These are phyloP conservation scores for Ampelomyces quisqualis DNA, from an alignment of 2,329 filamentous ascomycete genomes.

Conservation along the genomic window DNA sequence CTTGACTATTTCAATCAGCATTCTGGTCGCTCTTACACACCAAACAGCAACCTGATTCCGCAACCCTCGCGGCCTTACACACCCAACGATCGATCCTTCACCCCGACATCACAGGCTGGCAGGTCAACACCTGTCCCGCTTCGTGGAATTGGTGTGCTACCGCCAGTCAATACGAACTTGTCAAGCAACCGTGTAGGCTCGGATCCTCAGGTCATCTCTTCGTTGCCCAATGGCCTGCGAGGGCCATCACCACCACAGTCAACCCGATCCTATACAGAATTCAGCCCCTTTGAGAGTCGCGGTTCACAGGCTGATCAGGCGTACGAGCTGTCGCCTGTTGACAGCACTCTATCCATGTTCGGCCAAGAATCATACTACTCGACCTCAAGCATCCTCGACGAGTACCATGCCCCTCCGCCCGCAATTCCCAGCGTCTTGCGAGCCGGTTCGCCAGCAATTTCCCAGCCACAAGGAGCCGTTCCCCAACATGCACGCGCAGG, in stretches of 20 bases:
- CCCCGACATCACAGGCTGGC: slow-evolving; percentile 32
- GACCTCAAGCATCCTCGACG: slow-evolving; percentile 19
- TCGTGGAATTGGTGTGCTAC: slow-evolving; percentile 27
- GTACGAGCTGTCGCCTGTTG: slow-evolving; percentile 42
- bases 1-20: slow-evolving; percentile 33
- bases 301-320: slow-evolving; percentile 26
- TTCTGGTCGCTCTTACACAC: slow-evolving; percentile 20
- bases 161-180: slow-evolving; percentile 35
- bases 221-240: slow-evolving; percentile 21
- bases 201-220: slow-evolving; percentile 25
- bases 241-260: slow-evolving; percentile 13
- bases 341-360: slow-evolving; percentile 22
- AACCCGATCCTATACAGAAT: slow-evolving; percentile 27
- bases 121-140: slow-evolving; percentile 29
- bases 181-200: slow-evolving; percentile 25
- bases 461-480: slow-evolving; percentile 19
- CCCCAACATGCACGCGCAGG: slow-evolving; percentile 20
- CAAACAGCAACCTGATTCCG: no score
- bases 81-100: slow-evolving; percentile 27
- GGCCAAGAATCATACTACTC: slow-evolving; percentile 20
- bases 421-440: slow-evolving; percentile 27
- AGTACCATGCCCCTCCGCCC: slow-evolving; percentile 28
- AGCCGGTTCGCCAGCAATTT: slow-evolving; percentile 32
- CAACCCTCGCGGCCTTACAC: no score
- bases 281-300: slow-evolving; percentile 37